Conservation (phyloP, 495 filamentous ascomycete genomes). For the Sordaria brevicollis region DNA sequence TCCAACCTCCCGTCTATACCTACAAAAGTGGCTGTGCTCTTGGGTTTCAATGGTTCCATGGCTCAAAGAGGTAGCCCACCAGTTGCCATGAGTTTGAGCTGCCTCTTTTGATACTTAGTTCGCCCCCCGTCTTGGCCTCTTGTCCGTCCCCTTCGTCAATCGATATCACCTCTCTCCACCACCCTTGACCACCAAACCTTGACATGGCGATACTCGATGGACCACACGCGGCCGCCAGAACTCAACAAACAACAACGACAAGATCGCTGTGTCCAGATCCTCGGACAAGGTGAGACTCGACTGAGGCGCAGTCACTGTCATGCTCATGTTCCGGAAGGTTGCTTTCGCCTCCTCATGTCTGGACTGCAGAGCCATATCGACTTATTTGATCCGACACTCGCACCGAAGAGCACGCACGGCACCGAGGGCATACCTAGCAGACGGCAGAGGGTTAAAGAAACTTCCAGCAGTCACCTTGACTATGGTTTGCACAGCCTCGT, state of each 20-base stretch:
- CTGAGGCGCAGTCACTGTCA: not conserved
- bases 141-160: not conserved
- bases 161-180: not conserved
- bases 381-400: not conserved
- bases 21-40: not conserved
- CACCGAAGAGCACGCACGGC: not conserved
- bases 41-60: not conserved
- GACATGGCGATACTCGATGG: not conserved
- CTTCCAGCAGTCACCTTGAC: not conserved
- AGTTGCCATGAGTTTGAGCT: not conserved
- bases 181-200: not conserved
- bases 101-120: not conserved
- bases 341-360: not conserved
- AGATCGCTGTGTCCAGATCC: not conserved
- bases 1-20: not conserved
- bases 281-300: not conserved
- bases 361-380: not conserved
- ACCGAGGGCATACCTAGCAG: not conserved
- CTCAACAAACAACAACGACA: not conserved
- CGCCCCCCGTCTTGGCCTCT: not conserved
- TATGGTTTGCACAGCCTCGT: not conserved
- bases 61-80: not conserved
- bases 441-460: not conserved
- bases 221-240: not conserved
- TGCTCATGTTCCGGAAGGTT: not conserved